phyloP scores from a whole-genome alignment of 2,329 filamentous ascomycete species.

The Botryosphaeria dothidea region DNA sequence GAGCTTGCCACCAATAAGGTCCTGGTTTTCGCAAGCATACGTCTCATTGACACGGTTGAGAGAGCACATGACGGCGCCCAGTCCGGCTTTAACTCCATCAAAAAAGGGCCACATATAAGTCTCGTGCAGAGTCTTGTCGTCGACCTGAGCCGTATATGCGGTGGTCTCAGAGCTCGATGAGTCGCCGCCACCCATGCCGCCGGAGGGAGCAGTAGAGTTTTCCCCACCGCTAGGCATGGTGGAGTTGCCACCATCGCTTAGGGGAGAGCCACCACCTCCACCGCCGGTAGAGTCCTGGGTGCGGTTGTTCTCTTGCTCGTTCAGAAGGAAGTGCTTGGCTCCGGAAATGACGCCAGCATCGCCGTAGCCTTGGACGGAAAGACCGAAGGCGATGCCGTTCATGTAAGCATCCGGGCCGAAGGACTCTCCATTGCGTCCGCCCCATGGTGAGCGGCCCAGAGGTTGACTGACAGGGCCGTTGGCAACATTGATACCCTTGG shows the following conservation, averaged over 20 bases:
- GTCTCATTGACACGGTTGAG: slow-evolving; percentile 55
- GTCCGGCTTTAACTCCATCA: slow-evolving; percentile 71
- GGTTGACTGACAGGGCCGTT: slow-evolving; percentile 18
- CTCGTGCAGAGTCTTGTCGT: slow-evolving; percentile 70
- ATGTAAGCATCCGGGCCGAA: slow-evolving; percentile 14
- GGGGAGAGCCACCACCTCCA: slow-evolving; percentile 49
- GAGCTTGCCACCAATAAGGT: slow-evolving; percentile 46
- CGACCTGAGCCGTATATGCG: slow-evolving; percentile 72
- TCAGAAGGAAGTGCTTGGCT: slow-evolving; percentile 58
- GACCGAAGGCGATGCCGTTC: slow-evolving; percentile 16
- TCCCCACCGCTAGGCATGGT: background rate
- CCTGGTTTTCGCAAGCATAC: slow-evolving; percentile 48
- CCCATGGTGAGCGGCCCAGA: slow-evolving; percentile 16
- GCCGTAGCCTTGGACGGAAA: slow-evolving; percentile 2
- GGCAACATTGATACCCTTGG: slow-evolving; percentile 14
- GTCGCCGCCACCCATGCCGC: slow-evolving; percentile 52
- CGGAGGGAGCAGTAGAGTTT: background rate
- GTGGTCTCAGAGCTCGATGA: slow-evolving; percentile 45
- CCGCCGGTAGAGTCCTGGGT: slow-evolving; percentile 64
- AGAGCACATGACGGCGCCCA: slow-evolving; percentile 75
- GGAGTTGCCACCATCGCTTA: background rate
- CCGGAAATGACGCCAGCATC: slow-evolving; percentile 66
- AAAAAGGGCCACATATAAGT: slow-evolving; percentile 81
- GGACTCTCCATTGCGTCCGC: slow-evolving; percentile 13
- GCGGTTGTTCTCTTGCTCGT: slow-evolving; percentile 59